Evolutionary conservation across 495 filamentous ascomycete genomes (phyloP).

Genomic region (Aspergillus bridgeri): DNA sequence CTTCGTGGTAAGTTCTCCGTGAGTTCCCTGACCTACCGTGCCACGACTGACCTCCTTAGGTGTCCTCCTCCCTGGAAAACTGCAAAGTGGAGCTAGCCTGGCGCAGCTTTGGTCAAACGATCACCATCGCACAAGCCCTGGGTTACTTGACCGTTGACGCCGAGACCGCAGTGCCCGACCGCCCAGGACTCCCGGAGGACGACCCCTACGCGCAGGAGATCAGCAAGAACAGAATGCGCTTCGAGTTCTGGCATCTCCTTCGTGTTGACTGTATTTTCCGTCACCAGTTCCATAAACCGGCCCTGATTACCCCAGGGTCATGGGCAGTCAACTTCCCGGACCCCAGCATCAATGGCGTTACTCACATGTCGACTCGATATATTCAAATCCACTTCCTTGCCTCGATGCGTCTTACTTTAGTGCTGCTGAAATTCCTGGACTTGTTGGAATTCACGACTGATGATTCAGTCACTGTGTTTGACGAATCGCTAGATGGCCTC

Average conservation of each 20-base stretch:
- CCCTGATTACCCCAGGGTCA: slow-evolving; percentile 14
- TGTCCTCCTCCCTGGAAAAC: slow-evolving; percentile 16
- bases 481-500: slow-evolving; percentile 11
- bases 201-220: slow-evolving; percentile 4
- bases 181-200: neutral
- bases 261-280: slow-evolving; percentile 21
- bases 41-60: slow-evolving; percentile 13
- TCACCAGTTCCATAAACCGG: slow-evolving; percentile 17
- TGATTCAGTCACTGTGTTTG: neutral
- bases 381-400: slow-evolving; percentile 25
- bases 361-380: slow-evolving; percentile 14
- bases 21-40: too few species aligned
- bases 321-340: slow-evolving; percentile 25
- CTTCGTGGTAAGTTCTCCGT: slow-evolving; percentile 10
- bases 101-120: slow-evolving; percentile 13
- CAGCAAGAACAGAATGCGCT: slow-evolving; percentile 19
- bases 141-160: slow-evolving; percentile 20
- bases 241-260: slow-evolving; percentile 25
- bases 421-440: slow-evolving; percentile 18
- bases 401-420: slow-evolving; percentile 20
- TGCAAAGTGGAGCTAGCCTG: slow-evolving; percentile 17
- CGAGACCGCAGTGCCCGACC: neutral
- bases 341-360: slow-evolving; percentile 16
- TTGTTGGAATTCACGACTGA: slow-evolving; percentile 2
- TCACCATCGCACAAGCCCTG: slow-evolving; percentile 11